Evolutionary conservation across 73 alveolate species (phyloP).

Genomic region (Diophrys sp.): DNA sequence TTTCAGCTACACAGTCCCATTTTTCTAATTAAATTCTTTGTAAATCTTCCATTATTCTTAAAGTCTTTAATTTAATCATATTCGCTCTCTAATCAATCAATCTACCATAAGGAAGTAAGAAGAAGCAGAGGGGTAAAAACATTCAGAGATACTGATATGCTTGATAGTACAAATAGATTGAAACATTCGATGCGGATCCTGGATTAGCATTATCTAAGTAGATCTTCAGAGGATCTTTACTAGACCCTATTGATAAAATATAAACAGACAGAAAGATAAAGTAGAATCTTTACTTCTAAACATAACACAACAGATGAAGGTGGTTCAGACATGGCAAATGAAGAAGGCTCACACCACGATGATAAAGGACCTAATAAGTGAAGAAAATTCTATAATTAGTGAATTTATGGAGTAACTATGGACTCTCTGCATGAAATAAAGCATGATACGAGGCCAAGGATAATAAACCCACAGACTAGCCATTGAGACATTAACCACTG

Average conservation of each 20-base stretch:
- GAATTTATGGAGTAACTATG: slow-evolving; percentile 44
- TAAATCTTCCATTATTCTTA: too few species aligned
- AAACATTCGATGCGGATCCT: too few species aligned
- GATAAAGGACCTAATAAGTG: slow-evolving; percentile 4
- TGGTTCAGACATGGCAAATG: slow-evolving; percentile 3
- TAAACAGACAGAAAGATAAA: background rate
- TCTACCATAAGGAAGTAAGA: too few species aligned
- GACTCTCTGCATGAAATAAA: slow-evolving; percentile 35
- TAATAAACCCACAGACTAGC: slow-evolving; percentile 42
- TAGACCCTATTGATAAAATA: background rate
- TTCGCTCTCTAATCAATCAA: too few species aligned
- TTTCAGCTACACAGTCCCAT: too few species aligned
- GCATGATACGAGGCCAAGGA: slow-evolving; percentile 35
- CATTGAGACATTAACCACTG: slow-evolving; percentile 36
- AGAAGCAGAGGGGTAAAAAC: too few species aligned
- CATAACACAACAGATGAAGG: background rate
- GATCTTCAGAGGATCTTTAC: background rate
- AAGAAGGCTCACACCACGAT: background rate
- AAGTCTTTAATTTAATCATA: too few species aligned
- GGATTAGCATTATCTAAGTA: too few species aligned
- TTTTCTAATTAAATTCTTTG: too few species aligned
- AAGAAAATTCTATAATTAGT: background rate
- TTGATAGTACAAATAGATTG: too few species aligned
- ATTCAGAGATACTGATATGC: too few species aligned
- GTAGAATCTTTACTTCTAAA: background rate